Conservation (phyloP, 2,329 filamentous ascomycete species). For the Xylariaceae sp. region DNA sequence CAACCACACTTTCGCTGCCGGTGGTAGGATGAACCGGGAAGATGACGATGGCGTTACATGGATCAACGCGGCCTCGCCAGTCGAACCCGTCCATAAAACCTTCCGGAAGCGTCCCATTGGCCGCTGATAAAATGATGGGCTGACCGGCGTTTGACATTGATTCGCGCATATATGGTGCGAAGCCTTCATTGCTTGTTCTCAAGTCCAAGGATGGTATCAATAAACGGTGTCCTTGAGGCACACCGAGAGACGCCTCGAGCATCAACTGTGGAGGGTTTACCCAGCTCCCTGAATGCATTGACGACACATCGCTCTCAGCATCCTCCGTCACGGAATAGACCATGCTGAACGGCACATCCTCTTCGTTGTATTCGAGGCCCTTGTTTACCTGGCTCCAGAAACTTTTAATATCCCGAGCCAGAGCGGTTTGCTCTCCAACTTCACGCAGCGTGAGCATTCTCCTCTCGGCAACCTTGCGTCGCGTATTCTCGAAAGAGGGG, state of each 20-base stretch:
- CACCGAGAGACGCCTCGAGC: constrained; percentile 74
- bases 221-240: constrained; percentile 64
- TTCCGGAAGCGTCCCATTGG: constrained; percentile 65
- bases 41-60: constrained; percentile 71
- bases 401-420: constrained; percentile 69
- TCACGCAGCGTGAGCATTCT: constrained; percentile 79
- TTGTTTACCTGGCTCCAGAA: constrained; percentile 74
- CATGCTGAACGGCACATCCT: constrained; percentile 75
- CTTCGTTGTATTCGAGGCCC: constrained; percentile 73
- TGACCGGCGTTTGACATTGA: constrained; percentile 67
- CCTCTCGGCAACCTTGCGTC: constrained; percentile 75
- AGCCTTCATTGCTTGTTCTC: constrained; percentile 69
- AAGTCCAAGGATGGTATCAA: constrained; percentile 68
- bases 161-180: constrained; percentile 75
- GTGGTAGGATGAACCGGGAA: constrained; percentile 79
- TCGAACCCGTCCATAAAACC: constrained; percentile 68
- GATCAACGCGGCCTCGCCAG: constrained; percentile 72
- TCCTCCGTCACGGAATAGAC: constrained; percentile 77
- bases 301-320: constrained; percentile 70
- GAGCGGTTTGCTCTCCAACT: constrained; percentile 73
- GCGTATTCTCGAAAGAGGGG: constrained; percentile 79
- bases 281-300: constrained; percentile 69
- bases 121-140: constrained; percentile 69
- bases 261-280: constrained; percentile 63
- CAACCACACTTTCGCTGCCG: constrained; percentile 70